phyloP scores from a whole-genome alignment of 306 rosid genomes.

The Medicago ruthenica region DNA sequence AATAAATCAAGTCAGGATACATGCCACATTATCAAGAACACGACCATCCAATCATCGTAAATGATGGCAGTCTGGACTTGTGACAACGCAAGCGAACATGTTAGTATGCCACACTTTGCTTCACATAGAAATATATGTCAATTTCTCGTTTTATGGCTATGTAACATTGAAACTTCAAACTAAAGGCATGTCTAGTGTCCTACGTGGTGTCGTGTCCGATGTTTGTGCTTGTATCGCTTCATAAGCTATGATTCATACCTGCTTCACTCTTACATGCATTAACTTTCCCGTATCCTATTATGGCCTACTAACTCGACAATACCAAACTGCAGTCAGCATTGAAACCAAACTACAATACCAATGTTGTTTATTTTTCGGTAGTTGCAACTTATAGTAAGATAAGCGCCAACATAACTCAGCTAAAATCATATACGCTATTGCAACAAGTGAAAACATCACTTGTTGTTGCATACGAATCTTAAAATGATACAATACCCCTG shows the following conservation, averaged over 20 bases:
- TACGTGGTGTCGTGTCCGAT: not conserved
- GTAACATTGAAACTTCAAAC: not conserved
- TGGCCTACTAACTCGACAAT: not conserved
- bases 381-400: not conserved
- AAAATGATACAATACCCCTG: constrained; percentile 1
- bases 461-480: not conserved
- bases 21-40: constrained; percentile 18
- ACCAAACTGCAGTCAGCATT: constrained; percentile 8
- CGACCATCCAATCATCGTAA: constrained; percentile 29
- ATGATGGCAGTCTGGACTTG: constrained; percentile 31
- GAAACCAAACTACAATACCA: not conserved
- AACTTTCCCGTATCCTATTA: no score
- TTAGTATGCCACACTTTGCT: constrained; percentile 29
- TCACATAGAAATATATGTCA: no score
- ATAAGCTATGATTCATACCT: no score
- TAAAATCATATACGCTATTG: not conserved
- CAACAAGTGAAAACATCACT: constrained; percentile 1
- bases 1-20: constrained; percentile 7
- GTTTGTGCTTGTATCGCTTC: no score
- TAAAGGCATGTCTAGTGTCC: not conserved
- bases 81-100: constrained; percentile 35
- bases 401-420: constrained; percentile 9
- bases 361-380: not conserved
- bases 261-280: no score
- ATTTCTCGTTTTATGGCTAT: no score